These are phyloP conservation scores for Hymenochaete sp. DNA, from an alignment of 1,284 basidiomycete species.

Conservation along the genomic window DNA sequence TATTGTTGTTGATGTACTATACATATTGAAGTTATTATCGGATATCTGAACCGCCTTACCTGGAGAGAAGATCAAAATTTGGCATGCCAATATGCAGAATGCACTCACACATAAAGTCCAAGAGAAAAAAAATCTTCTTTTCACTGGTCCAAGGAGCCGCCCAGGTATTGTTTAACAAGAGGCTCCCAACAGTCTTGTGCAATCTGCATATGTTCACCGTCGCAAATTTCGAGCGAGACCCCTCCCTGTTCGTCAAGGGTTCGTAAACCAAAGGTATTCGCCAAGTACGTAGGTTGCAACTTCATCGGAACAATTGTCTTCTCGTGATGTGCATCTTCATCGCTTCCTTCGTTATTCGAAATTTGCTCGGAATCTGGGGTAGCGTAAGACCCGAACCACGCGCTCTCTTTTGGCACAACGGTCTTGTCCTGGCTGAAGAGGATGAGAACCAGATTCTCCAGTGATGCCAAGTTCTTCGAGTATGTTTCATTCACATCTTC, in stretches of 20 bases:
- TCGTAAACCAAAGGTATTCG: slow-evolving; percentile 86
- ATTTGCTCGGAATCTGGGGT: slow-evolving; percentile 29
- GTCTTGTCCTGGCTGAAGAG: slow-evolving; percentile 67
- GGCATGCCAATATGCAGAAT: not conserved
- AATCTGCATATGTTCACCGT: slow-evolving; percentile 82
- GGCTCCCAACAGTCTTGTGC: slow-evolving; percentile 47
- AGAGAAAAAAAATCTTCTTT: not conserved
- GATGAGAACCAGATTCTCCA: slow-evolving; percentile 57
- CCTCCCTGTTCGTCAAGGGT: slow-evolving; percentile 62
- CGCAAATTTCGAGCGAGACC: slow-evolving; percentile 61
- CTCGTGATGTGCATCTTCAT: too few species aligned
- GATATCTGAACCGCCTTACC: too few species aligned
- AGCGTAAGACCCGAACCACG: slow-evolving; percentile 75
- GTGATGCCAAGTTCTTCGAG: slow-evolving; percentile 45
- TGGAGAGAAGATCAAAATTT: not conserved
- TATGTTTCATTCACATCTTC: slow-evolving; percentile 51
- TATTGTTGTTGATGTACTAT: too few species aligned
- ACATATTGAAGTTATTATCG: too few species aligned
- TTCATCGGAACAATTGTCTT: slow-evolving; percentile 63
- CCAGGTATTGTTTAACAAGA: slow-evolving; percentile 41
- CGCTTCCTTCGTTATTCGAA: slow-evolving; percentile 6
- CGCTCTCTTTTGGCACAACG: slow-evolving; percentile 72
- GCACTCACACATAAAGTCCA: not conserved
- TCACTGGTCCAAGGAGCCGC: slow-evolving; percentile 23
- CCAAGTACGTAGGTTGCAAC: slow-evolving; percentile 66